Percentiles rank a stretch among this genome's conserved stretches.
Conservation (phyloP, 1,284 basidiomycete genomes). For the Pseudozyma thailandica region DNA sequence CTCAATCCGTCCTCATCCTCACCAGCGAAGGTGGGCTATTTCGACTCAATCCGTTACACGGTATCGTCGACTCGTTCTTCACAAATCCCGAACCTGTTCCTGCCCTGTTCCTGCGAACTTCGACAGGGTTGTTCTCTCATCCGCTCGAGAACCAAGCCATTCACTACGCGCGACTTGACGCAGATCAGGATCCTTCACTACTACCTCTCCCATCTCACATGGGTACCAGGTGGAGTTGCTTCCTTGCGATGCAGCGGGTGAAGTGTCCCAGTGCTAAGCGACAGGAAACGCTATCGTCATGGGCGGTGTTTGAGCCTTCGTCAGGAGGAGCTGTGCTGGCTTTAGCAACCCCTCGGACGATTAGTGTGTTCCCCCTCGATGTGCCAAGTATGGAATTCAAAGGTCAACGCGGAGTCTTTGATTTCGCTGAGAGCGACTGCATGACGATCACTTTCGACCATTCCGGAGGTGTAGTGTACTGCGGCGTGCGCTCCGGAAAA, state of each 20-base stretch:
- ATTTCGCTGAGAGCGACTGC: conserved; percentile 12
- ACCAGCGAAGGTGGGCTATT: background rate
- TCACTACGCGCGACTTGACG: too few species aligned
- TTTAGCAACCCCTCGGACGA: background rate
- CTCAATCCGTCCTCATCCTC: conserved; percentile 4
- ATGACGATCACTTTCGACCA: conserved; percentile 15
- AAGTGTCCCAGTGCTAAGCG: too few species aligned
- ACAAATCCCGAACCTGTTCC: background rate
- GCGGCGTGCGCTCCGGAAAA: conserved; percentile 18
- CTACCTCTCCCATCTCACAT: too few species aligned
- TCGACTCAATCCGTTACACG: background rate
- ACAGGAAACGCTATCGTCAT: background rate
- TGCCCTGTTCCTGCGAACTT: background rate
- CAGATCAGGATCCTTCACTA: too few species aligned
- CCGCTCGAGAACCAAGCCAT: too few species aligned
- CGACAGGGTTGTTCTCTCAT: background rate
- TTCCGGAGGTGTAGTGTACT: conserved; percentile 8
- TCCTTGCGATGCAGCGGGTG: too few species aligned
- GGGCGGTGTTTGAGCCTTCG: background rate
- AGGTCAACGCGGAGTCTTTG: background rate
- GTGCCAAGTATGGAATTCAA: background rate
- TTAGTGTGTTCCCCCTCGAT: background rate
- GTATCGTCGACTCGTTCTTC: background rate
- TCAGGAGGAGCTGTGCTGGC: background rate
- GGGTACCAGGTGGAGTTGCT: too few species aligned